These are phyloP conservation scores for Paramarasmius palmivorus DNA, from an alignment of 1,284 basidiomycete species.

Conservation along the genomic window DNA sequence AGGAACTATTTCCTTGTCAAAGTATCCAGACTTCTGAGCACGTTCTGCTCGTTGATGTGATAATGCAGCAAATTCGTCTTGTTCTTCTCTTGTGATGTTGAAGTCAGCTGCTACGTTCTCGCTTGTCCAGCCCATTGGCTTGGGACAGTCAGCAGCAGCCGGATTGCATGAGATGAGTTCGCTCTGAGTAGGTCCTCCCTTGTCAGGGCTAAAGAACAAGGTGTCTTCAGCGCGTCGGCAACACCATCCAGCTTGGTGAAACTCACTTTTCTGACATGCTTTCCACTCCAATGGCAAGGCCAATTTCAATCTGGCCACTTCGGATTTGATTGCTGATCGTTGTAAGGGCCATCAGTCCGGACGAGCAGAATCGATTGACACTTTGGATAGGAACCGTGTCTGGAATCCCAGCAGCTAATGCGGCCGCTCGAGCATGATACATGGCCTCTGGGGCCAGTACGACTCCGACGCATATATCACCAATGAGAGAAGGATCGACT, in stretches of 20 bases:
- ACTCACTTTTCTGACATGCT: slow-evolving; percentile 79
- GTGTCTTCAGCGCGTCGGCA: background rate
- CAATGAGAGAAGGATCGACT: slow-evolving; percentile 69
- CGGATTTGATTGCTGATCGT: slow-evolving; percentile 82
- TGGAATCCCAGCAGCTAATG: slow-evolving; percentile 82
- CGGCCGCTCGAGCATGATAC: slow-evolving; percentile 72
- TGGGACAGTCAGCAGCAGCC: slow-evolving; percentile 56
- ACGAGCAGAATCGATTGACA: slow-evolving; percentile 81
- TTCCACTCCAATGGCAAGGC: slow-evolving; percentile 83
- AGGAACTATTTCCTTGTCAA: slow-evolving; percentile 80
- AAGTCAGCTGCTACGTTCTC: slow-evolving; percentile 83
- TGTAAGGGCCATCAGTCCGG: slow-evolving; percentile 73
- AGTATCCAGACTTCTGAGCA: slow-evolving; percentile 68
- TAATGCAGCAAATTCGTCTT: slow-evolving; percentile 82
- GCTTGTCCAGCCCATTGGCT: slow-evolving; percentile 88
- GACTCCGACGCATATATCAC: slow-evolving; percentile 80
- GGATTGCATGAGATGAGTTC: slow-evolving; percentile 54
- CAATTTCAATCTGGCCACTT: slow-evolving; percentile 82
- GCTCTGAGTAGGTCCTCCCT: slow-evolving; percentile 60
- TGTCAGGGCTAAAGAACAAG: slow-evolving; percentile 54
- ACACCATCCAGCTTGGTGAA: background rate
- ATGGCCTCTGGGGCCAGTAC: slow-evolving; percentile 60
- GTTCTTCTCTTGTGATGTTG: slow-evolving; percentile 77
- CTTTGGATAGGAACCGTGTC: slow-evolving; percentile 74
- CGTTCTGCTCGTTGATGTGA: slow-evolving; percentile 79